Conservation (phyloP, 352 stramenopile species). For the Hyaloperonospora brassicae region DNA sequence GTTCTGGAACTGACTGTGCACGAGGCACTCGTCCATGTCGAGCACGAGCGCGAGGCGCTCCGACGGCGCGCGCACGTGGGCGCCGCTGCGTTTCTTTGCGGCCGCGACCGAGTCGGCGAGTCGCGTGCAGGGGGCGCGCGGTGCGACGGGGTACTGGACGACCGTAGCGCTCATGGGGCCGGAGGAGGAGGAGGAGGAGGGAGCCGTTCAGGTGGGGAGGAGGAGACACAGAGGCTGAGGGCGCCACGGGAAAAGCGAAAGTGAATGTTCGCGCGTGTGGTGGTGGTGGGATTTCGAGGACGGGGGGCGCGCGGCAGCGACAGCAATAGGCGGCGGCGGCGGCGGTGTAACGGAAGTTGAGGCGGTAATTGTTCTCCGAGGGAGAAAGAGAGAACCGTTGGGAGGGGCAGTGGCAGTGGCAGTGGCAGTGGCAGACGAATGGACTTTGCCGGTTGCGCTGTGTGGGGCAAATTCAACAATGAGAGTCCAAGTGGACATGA, state of each 20-base stretch:
- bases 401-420: too few relatives aligned
- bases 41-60: constrained; percentile 82
- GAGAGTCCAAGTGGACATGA: constrained; percentile 7
- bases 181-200: not conserved
- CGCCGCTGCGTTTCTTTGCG: constrained; percentile 49
- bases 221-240: constrained; percentile 11
- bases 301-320: constrained; percentile 18
- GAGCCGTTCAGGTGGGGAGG: not conserved
- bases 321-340: not conserved
- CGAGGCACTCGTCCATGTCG: constrained; percentile 96
- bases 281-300: constrained; percentile 28
- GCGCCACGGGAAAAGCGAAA: constrained; percentile 23
- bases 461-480: constrained; percentile 50
- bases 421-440: too few relatives aligned
- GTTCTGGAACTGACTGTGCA: constrained; percentile 90
- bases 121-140: constrained; percentile 35
- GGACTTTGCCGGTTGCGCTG: constrained; percentile 2
- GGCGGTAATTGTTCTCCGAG: too few relatives aligned
- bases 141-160: constrained; percentile 67
- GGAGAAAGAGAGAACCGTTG: too few relatives aligned
- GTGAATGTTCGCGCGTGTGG: constrained; percentile 15
- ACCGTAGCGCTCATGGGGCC: constrained; percentile 68
- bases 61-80: constrained; percentile 30
- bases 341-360: not conserved
- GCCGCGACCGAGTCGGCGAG: constrained; percentile 53